Evolutionary conservation across 768 basidiomycete species (phyloP), one percentile per base, ranked within the genome.

Genomic region (Boletellus ananas): DNA sequence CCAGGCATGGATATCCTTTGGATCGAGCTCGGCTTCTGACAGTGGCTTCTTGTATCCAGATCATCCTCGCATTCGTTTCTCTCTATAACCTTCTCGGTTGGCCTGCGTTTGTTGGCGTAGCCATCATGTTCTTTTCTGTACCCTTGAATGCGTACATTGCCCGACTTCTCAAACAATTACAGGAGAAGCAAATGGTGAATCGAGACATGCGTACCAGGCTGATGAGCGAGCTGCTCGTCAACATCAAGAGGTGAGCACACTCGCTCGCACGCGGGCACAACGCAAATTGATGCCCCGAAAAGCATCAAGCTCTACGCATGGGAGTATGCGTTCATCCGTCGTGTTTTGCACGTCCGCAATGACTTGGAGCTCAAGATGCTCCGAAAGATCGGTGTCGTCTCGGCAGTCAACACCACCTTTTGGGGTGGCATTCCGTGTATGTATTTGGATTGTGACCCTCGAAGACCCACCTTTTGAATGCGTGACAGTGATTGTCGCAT

Each of bases 241-340:
- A 95, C 62, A 96, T 98, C 62, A 87, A 87, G 63, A 91, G 85
- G 85, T 81, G 34, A 43, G 54, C 21, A 13, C 13, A 9, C 37
- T 16, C 31, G 8, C 29, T 44, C 16, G 23, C 23, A 21, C 3
- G 4, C 9, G 4, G 0, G 4, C 5, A 25, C 12, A 16, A 16
- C 4, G 2, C 58, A 85, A 2, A 13, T 10, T 45, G 34, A 58
- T 36, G 7, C 16, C 17, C 18, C 3, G 0, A 16, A 10, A 51
- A 90, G 88, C 55, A 90, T 94, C 65, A 92, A 94, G 63, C 71
- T 94, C 5, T 95, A 95, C 67, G 90, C 89, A 4, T 98, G 95
- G 95, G 95, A 98, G 70, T 81, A 85, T 58, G 86, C 90, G 4
- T 97, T 98, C 62, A 78, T 90, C 25, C 76, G 84, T 43, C 84